Evolutionary conservation across 495 filamentous ascomycete species (phyloP).

Genomic region (Penicillium flavigenum): DNA sequence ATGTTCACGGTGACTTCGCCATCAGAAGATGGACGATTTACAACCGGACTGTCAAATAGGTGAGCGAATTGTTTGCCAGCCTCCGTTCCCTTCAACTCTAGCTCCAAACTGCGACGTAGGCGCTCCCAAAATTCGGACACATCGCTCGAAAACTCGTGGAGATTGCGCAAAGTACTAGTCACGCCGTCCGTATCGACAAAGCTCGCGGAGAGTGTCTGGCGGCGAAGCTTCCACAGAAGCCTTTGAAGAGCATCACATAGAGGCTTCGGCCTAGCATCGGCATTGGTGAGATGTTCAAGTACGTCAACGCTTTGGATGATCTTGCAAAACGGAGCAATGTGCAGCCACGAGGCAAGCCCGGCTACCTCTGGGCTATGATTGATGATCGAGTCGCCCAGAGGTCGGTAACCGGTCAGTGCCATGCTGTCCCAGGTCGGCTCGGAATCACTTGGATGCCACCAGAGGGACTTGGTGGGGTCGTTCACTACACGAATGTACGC

Average conservation of each 20-base stretch:
- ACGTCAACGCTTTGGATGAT: conserved; percentile 53
- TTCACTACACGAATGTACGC: conserved; percentile 63
- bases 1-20: conserved; percentile 26
- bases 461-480: conserved; percentile 61
- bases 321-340: conserved; percentile 57
- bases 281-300: conserved; percentile 50
- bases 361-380: conserved; percentile 53
- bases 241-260: conserved; percentile 49
- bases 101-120: conserved; percentile 50
- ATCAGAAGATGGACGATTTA: conserved; percentile 3
- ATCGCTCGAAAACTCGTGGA: conserved; percentile 46
- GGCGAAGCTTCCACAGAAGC: conserved; percentile 44
- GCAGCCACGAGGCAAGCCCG: conserved; percentile 57
- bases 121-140: conserved; percentile 56
- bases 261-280: conserved; percentile 52
- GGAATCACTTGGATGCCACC: conserved; percentile 63
- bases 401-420: conserved; percentile 59
- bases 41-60: conserved; percentile 46
- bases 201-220: conserved; percentile 36
- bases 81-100: conserved; percentile 50
- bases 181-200: conserved; percentile 48
- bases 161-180: conserved; percentile 43
- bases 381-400: conserved; percentile 47
- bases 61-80: conserved; percentile 39
- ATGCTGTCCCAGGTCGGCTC: conserved; percentile 72